Percentiles rank a stretch among this genome's conserved stretches.
phyloP scores from a whole-genome alignment of 345 rosid species.

The Anacardium occidentale region DNA sequence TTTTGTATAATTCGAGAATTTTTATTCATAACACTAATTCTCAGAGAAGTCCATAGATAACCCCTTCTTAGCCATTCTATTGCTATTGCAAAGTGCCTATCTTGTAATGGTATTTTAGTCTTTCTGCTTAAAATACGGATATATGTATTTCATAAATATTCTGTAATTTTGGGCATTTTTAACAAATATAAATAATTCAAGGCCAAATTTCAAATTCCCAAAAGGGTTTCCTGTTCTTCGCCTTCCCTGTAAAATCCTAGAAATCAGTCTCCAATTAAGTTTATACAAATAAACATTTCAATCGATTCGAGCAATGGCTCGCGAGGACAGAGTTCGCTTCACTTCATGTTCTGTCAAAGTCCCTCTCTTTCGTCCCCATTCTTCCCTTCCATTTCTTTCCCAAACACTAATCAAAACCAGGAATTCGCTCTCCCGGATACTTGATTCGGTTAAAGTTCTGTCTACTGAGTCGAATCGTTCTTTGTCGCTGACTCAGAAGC shows the following conservation, averaged over 20 bases:
- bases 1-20: too few relatives aligned
- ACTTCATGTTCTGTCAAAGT: slow-evolving; percentile 37
- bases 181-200: too few relatives aligned
- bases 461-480: slow-evolving; percentile 10
- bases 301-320: slow-evolving; percentile 20
- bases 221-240: background rate
- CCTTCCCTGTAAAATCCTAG: background rate
- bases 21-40: too few relatives aligned
- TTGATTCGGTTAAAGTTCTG: slow-evolving; percentile 36
- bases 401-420: slow-evolving; percentile 22
- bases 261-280: background rate
- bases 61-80: too few relatives aligned
- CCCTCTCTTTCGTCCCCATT: slow-evolving; percentile 20
- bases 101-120: too few relatives aligned
- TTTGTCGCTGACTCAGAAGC: slow-evolving; percentile 1
- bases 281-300: background rate
- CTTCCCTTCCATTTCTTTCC: slow-evolving; percentile 18
- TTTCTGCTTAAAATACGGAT: too few relatives aligned
- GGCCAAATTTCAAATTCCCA: background rate
- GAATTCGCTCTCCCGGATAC: slow-evolving; percentile 29
- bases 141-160: too few relatives aligned
- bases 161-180: too few relatives aligned
- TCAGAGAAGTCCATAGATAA: too few relatives aligned
- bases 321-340: slow-evolving; percentile 34
- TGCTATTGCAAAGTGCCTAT: too few relatives aligned